phyloP scores from a whole-genome alignment of 306 rosid genomes.

The Cercis canadensis region DNA sequence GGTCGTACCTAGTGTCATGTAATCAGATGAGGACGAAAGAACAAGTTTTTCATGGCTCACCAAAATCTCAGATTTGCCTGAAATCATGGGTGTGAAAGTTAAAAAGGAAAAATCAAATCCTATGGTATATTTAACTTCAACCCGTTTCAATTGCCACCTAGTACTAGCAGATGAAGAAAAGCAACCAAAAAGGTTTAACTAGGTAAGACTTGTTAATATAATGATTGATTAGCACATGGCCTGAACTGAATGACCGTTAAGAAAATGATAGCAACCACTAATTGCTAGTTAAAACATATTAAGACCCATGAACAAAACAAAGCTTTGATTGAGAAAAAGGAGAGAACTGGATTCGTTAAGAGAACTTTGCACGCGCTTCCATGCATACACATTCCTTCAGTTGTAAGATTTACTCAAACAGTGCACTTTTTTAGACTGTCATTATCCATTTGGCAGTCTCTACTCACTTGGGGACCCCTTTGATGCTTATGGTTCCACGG shows the following conservation, averaged over 20 bases:
- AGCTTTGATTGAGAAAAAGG: background rate
- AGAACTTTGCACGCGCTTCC: conserved; percentile 30
- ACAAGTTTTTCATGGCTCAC: conserved; percentile 4
- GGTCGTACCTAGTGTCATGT: conserved; percentile 1
- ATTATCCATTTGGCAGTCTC: background rate
- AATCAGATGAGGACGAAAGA: background rate
- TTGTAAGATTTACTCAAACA: conserved; percentile 28
- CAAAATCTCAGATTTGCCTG: background rate
- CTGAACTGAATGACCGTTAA: conserved; percentile 36
- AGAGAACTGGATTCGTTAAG: conserved; percentile 22
- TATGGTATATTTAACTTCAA: background rate
- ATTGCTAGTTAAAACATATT: conserved; percentile 8
- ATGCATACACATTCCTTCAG: conserved; percentile 35
- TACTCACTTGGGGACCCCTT: background rate
- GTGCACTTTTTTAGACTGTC: conserved; percentile 1
- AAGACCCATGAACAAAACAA: background rate
- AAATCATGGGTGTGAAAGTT: background rate
- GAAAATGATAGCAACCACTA: conserved; percentile 27
- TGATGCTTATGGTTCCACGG: background rate
- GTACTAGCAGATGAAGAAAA: background rate
- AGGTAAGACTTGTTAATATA: conserved; percentile 27
- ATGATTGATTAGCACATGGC: conserved; percentile 60
- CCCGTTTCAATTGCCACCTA: background rate
- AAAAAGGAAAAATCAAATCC: background rate
- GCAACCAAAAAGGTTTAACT: background rate